phyloP scores from a whole-genome alignment of 140 eudicot species.

The Cichorium intybus region DNA sequence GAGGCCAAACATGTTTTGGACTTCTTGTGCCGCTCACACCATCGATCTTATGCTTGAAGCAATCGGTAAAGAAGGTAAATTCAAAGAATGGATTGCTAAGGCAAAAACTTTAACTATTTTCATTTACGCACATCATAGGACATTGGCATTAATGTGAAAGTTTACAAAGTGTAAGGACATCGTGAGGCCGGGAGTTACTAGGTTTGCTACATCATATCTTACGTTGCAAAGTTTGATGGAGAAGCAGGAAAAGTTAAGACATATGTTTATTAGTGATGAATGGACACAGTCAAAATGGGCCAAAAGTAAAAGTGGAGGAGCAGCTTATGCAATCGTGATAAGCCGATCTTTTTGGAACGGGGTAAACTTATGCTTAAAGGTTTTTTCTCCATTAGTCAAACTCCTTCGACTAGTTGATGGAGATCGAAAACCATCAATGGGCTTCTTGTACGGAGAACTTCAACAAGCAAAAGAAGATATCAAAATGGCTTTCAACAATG shows the following conservation, averaged over 20 bases:
- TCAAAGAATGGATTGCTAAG: neutral
- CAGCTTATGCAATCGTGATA: neutral
- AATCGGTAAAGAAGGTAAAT: constrained; percentile 18
- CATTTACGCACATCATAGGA: constrained; percentile 26
- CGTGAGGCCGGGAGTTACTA: constrained; percentile 7
- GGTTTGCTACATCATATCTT: constrained; percentile 6
- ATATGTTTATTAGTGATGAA: constrained; percentile 6
- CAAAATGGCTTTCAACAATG: too few species aligned
- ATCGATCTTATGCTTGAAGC: constrained; percentile 21
- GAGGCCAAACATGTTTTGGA: constrained; percentile 17
- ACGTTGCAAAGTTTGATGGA: constrained; percentile 13
- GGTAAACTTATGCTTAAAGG: neutral
- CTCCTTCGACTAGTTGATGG: too few species aligned
- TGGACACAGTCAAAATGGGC: constrained; percentile 5
- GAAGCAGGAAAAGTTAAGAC: constrained; percentile 6
- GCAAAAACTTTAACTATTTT: constrained; percentile 17
- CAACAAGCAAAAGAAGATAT: too few species aligned
- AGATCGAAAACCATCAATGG: too few species aligned
- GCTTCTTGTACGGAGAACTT: too few species aligned
- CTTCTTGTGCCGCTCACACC: constrained; percentile 16
- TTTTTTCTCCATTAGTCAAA: constrained; percentile 1
- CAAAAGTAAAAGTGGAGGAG: neutral
- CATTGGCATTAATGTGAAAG: constrained; percentile 4
- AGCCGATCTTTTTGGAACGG: neutral
- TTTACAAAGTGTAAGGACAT: constrained; percentile 16